phyloP scores from a whole-genome alignment of 345 rosid genomes.

The Moringa oleifera region DNA sequence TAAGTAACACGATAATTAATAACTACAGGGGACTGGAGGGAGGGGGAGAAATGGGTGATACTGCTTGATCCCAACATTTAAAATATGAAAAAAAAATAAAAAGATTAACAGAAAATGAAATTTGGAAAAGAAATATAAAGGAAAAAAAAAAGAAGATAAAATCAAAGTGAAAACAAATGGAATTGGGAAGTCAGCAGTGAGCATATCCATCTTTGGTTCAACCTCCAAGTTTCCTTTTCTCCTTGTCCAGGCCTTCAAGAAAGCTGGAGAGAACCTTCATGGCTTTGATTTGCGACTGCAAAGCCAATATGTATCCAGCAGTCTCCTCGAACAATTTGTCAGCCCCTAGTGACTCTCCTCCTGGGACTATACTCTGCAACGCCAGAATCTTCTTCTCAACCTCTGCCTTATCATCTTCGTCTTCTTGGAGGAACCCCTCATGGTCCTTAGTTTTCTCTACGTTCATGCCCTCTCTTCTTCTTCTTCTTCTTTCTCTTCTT shows the following conservation, averaged over 20 bases:
- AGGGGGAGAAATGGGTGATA: too few species aligned
- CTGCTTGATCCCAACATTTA: not conserved
- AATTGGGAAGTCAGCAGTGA: too few species aligned
- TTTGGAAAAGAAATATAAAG: not conserved
- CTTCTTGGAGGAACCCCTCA: slow-evolving; percentile 24
- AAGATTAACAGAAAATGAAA: not conserved
- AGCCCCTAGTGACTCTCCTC: slow-evolving; percentile 51
- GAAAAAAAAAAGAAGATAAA: too few species aligned
- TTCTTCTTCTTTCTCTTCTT: slow-evolving; percentile 8
- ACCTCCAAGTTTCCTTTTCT: slow-evolving; percentile 53
- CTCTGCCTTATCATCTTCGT: slow-evolving; percentile 27
- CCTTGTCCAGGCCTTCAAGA: slow-evolving; percentile 44
- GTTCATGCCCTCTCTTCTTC: not conserved
- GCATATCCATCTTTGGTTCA: slow-evolving; percentile 19
- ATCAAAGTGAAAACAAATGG: slow-evolving; percentile 2
- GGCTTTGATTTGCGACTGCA: slow-evolving; percentile 59
- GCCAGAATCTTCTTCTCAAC: slow-evolving; percentile 53
- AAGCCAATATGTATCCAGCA: slow-evolving; percentile 55
- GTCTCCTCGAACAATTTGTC: slow-evolving; percentile 69
- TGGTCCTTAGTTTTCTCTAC: slow-evolving; percentile 3
- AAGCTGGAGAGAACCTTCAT: slow-evolving; percentile 45
- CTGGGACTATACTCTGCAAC: slow-evolving; percentile 73
- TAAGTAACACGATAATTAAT: too few species aligned
- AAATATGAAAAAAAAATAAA: not conserved
- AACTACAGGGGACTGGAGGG: too few species aligned